These are phyloP conservation scores for Kwoniella shivajii DNA, from an alignment of 1,284 basidiomycete genomes.

Conservation along the genomic window DNA sequence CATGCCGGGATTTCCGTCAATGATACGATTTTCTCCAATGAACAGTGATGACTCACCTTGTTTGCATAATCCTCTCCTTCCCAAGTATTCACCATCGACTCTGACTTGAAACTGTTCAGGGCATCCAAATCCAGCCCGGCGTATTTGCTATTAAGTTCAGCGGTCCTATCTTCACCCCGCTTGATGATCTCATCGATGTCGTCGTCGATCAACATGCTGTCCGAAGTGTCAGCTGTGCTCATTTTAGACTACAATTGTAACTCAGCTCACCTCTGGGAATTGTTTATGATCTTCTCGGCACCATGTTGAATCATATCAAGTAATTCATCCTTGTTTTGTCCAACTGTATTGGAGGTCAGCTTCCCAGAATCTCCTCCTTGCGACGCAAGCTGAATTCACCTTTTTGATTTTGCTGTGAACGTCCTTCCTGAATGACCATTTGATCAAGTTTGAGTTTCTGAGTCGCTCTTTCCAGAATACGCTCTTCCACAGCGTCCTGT, in stretches of 20 bases:
- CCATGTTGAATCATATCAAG: conserved; percentile 99
- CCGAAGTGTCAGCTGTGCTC: conserved; percentile 7
- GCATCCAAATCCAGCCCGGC: conserved; percentile 92
- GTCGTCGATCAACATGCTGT: conserved; percentile 77
- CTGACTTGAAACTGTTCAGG: conserved; percentile 94
- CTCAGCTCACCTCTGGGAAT: conserved; percentile 50
- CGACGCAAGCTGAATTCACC: conserved; percentile 12
- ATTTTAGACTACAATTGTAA: background rate
- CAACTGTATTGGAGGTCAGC: conserved; percentile 58
- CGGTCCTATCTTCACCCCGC: conserved; percentile 87
- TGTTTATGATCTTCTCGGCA: conserved; percentile 93
- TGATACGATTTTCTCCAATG: no score
- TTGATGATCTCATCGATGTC: conserved; percentile 95
- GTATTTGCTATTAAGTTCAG: conserved; percentile 88
- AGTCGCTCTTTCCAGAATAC: conserved; percentile 93
- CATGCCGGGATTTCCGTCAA: no score
- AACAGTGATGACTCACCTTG: conserved; percentile 59
- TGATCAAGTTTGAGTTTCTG: conserved; percentile 96
- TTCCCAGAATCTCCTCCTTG: background rate
- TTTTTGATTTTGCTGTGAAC: conserved; percentile 59
- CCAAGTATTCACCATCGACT: conserved; percentile 85
- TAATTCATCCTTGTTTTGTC: conserved; percentile 88
- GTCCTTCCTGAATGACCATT: conserved; percentile 95
- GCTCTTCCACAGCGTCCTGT: conserved; percentile 86
- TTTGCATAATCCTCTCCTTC: conserved; percentile 92